Percentiles rank a stretch among this genome's conserved stretches.
Evolutionary conservation across 345 rosid species (phyloP).

Genomic region (Hibiscus mutabilis): DNA sequence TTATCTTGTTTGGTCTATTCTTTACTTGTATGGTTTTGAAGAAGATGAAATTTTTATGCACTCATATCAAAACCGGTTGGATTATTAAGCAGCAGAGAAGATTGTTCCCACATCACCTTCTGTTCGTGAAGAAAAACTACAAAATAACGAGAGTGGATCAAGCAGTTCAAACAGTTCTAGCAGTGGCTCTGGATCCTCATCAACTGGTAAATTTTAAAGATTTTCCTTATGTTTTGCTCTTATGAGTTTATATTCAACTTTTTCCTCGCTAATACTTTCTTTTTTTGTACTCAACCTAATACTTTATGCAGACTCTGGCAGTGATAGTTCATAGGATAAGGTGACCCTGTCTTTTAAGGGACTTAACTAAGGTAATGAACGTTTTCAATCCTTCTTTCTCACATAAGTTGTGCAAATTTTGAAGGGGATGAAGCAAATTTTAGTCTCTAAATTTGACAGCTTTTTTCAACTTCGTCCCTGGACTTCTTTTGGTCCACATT

Average conservation of each 20-base stretch:
- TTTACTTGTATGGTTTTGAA: background rate
- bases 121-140: constrained; percentile 26
- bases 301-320: constrained; percentile 34
- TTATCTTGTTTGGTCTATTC: background rate
- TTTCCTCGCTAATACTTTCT: constrained; percentile 2
- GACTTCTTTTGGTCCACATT: too few species aligned
- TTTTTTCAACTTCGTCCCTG: too few species aligned
- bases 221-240: background rate
- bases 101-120: constrained; percentile 19
- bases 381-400: constrained; percentile 3
- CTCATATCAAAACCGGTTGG: constrained; percentile 2
- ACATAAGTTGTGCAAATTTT: background rate
- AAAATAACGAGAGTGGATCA: constrained; percentile 27
- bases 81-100: constrained; percentile 22
- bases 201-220: constrained; percentile 33
- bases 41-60: background rate
- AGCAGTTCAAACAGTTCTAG: constrained; percentile 43
- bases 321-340: constrained; percentile 29
- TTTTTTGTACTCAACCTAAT: background rate
- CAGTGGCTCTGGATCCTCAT: constrained; percentile 40
- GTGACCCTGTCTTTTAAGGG: constrained; percentile 12
- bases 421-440: too few species aligned
- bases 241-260: background rate
- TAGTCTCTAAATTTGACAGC: too few species aligned
- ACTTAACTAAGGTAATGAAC: constrained; percentile 18